phyloP scores from a whole-genome alignment of 495 filamentous ascomycete species.

The Cercophora newfieldiana region DNA sequence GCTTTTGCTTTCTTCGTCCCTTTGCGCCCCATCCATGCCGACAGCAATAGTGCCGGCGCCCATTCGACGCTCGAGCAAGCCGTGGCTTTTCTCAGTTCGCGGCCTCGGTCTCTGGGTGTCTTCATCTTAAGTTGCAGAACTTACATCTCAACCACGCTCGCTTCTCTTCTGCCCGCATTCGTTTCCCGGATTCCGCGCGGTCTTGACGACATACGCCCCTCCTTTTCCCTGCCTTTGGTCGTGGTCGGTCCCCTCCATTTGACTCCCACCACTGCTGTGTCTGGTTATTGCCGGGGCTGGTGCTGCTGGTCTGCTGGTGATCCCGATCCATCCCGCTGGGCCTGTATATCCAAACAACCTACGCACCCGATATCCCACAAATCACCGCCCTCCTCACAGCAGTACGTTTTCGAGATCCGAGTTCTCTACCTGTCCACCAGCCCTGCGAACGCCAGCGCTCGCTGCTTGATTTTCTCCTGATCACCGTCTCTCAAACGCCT shows the following conservation, averaged over 20 bases:
- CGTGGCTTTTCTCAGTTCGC: slow-evolving; percentile 7
- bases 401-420: slow-evolving; percentile 15
- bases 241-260: background rate
- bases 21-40: background rate
- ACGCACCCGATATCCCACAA: slow-evolving; percentile 11
- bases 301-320: slow-evolving; percentile 12
- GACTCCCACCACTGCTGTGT: too few relatives aligned
- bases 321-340: slow-evolving; percentile 21
- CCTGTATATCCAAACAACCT: slow-evolving; percentile 15
- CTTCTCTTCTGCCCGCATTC: slow-evolving; percentile 10
- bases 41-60: background rate
- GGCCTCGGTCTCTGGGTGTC: background rate
- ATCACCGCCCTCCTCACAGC: slow-evolving; percentile 15
- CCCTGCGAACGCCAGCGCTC: slow-evolving; percentile 26
- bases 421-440: background rate
- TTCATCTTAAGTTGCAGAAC: background rate
- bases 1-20: background rate
- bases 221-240: slow-evolving; percentile 13
- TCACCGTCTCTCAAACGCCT: slow-evolving; percentile 38
- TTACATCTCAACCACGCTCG: slow-evolving; percentile 8
- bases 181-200: slow-evolving; percentile 11
- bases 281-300: slow-evolving; percentile 12
- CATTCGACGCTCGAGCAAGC: slow-evolving; percentile 5
- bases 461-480: slow-evolving; percentile 45
- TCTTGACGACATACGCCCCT: slow-evolving; percentile 30